A percentile compares a stretch with the other conserved stretches of the same genome.
These are phyloP conservation scores for Raddia guianensis DNA, from an alignment of 176 grass and related monocot species.

Conservation along the genomic window DNA sequence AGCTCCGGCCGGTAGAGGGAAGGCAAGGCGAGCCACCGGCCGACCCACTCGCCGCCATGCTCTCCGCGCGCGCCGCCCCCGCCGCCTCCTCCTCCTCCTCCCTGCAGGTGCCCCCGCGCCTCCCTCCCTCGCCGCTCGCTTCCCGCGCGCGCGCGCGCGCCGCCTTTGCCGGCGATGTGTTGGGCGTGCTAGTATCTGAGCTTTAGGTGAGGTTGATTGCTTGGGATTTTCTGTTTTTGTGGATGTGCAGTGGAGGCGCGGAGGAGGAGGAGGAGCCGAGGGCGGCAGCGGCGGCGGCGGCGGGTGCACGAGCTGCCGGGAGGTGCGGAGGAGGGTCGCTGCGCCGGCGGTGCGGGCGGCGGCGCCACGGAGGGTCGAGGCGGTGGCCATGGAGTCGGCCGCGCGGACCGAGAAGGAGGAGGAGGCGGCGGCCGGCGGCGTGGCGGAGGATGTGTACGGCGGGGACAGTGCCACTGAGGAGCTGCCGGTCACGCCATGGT, in stretches of 20 bases:
- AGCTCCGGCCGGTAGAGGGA: not conserved
- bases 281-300: conserved; percentile 35
- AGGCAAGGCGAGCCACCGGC: conserved; percentile 8
- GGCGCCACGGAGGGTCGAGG: conserved; percentile 45
- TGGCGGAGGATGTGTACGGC: conserved; percentile 53
- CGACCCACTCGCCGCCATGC: conserved; percentile 39
- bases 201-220: not conserved
- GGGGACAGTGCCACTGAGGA: conserved; percentile 74
- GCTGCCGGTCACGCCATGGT: conserved; percentile 79
- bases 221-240: not conserved
- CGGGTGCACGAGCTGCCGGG: conserved; percentile 42
- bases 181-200: not conserved
- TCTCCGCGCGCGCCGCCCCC: conserved; percentile 37
- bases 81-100: conserved; percentile 27
- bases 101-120: conserved; percentile 22
- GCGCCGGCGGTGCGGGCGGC: conserved; percentile 39
- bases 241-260: conserved; percentile 51
- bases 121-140: not conserved
- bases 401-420: conserved; percentile 38
- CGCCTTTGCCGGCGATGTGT: not conserved
- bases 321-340: conserved; percentile 45
- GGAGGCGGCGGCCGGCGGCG: conserved; percentile 31
- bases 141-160: not conserved
- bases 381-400: conserved; percentile 39
- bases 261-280: conserved; percentile 28